Evolutionary conservation across 1,284 basidiomycete genomes (phyloP).

Genomic region (Cryptococcus maquisensis): DNA sequence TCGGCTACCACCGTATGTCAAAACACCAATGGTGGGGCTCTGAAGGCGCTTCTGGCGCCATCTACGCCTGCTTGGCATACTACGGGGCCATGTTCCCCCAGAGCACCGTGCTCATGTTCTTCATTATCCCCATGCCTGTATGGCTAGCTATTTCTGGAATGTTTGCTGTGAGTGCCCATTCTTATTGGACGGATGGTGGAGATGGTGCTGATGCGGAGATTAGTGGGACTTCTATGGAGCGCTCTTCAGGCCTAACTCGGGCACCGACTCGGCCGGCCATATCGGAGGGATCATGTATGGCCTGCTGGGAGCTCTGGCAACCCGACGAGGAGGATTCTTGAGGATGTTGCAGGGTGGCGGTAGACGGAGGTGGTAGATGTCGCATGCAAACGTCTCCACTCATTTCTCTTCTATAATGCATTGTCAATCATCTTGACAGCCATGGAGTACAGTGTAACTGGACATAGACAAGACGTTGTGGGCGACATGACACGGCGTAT

Average conservation of each 20-base stretch:
- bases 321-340: conserved; percentile 16
- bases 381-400: background rate
- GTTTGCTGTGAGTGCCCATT: conserved; percentile 52
- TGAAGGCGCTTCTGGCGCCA: conserved; percentile 59
- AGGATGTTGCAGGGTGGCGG: conserved; percentile 15
- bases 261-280: conserved; percentile 69
- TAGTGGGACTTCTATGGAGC: conserved; percentile 39
- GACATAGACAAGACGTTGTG: too few species aligned
- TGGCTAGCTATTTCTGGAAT: conserved; percentile 72
- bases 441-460: too few species aligned
- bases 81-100: conserved; percentile 67
- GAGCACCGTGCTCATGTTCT: conserved; percentile 71
- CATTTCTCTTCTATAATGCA: background rate
- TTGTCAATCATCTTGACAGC: background rate
- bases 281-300: conserved; percentile 72
- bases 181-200: background rate
- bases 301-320: conserved; percentile 55
- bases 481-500: too few species aligned
- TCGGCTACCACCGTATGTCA: conserved; percentile 56
- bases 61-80: conserved; percentile 56
- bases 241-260: conserved; percentile 18
- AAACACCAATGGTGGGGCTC: conserved; percentile 49
- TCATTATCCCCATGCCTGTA: conserved; percentile 75
- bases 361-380: conserved; percentile 10
- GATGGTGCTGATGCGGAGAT: background rate